Base-by-base conservation (phyloP, 495 filamentous ascomycete genomes). In the Penicillium maclennaniae region DNA sequence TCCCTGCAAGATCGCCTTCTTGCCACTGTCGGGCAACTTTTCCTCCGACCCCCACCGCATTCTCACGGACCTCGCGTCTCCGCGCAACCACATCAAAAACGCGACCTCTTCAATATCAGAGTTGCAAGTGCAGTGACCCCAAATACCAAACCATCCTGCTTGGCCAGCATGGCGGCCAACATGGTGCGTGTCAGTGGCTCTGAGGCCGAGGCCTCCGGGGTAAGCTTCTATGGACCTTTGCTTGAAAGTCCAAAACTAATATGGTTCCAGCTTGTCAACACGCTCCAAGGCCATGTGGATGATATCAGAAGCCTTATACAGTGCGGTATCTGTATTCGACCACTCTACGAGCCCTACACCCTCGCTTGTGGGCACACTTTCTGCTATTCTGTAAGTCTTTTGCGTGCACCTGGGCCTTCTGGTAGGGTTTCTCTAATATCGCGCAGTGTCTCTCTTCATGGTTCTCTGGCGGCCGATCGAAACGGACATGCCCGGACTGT, bases 401-500 rank as follows among this genome's bases (percentile, higher is more conserved):
- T 51, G 19, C 20, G 14, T 34, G 14, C 48, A 14, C 25, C 28
- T 49, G 41, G 8, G 20, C 31, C 14, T 10, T 14, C 16, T n/a
- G 45, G 6, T 8, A 44, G 36, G 38, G 31, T 15, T 16, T 49
- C 41, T 42, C 65, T 69, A 50, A 60, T 12, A 59, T 56, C 26
- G 45, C 6, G 17, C 47, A 86, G 83, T 89, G 86, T 63, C 69
- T 88, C 21, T 69, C 79, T 28, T 79, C 79, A 55, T 89, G 87
- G 86, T 83, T 89, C 57, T 70, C 69, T 8, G 76, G 71, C 52
- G 79, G 80, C 49, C 75, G 74, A 60, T 71, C 69, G 37, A 83
- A 81, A 56, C 86, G 87, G 65, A 87, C 83, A 54, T 89, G 86
- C 62, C 86, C 86, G 6, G 86, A 88, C 60, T 89, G 86, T 62